Evolutionary conservation across 108 stramenopile species (phyloP).

Genomic region (Cylindrotheca closterium): DNA sequence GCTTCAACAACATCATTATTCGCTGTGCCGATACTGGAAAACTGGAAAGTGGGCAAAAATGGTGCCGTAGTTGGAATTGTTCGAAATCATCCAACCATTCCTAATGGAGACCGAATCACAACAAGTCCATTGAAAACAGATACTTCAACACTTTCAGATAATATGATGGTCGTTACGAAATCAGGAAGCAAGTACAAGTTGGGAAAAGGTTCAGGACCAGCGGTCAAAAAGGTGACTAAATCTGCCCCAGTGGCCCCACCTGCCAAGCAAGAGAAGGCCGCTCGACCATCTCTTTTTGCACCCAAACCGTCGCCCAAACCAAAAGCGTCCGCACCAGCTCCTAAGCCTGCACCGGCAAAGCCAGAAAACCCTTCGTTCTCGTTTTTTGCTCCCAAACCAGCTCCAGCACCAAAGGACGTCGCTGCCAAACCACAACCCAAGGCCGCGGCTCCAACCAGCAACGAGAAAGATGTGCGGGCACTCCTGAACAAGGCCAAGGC

Average conservation of each 20-base stretch:
- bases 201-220: not conserved
- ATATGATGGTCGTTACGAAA: conserved; percentile 9
- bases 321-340: not conserved
- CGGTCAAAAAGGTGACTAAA: not conserved
- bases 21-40: conserved; percentile 10
- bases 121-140: conserved; percentile 38
- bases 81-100: conserved; percentile 53
- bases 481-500: conserved; percentile 6
- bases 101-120: conserved; percentile 55
- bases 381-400: not conserved
- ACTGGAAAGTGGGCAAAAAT: conserved; percentile 20
- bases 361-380: not conserved
- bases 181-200: conserved; percentile 23
- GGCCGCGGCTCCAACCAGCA: not conserved
- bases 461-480: not conserved
- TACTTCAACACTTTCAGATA: not conserved
- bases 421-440: conserved; percentile 2
- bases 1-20: not conserved
- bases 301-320: not conserved
- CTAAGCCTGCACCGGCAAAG: not conserved
- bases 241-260: not conserved
- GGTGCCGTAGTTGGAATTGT: conserved; percentile 50
- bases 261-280: not conserved
- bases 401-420: not conserved
- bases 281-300: not conserved